Conservation (phyloP, 1,284 basidiomycete genomes). For the Trichosporon sp. region DNA sequence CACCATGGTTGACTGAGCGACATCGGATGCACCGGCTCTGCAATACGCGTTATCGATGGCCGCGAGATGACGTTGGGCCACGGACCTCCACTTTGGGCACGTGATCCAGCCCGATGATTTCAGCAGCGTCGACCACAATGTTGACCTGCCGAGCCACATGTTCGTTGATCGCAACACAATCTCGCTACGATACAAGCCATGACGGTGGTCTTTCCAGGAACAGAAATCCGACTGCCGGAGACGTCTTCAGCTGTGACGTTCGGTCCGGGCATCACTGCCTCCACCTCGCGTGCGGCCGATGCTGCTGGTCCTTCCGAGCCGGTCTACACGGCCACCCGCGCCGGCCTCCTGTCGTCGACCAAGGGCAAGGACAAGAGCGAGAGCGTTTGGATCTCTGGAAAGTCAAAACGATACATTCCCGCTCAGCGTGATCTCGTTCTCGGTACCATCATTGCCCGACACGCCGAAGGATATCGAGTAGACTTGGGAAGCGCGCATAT, state of each 20-base stretch:
- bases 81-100: neutral
- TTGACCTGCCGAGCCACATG: neutral
- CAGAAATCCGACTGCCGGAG: slow-evolving; percentile 30
- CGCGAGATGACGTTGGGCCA: neutral
- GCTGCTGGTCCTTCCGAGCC: neutral
- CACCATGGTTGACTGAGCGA: slow-evolving; percentile 16
- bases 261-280: slow-evolving; percentile 39
- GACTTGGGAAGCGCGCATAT: slow-evolving; percentile 51
- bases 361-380: slow-evolving; percentile 26
- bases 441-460: slow-evolving; percentile 50
- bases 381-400: slow-evolving; percentile 42
- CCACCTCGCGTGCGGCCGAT: slow-evolving; percentile 14
- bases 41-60: neutral
- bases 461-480: slow-evolving; percentile 52
- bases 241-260: slow-evolving; percentile 31
- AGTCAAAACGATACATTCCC: slow-evolving; percentile 49
- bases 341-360: slow-evolving; percentile 33
- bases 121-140: neutral
- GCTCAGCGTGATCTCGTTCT: slow-evolving; percentile 50
- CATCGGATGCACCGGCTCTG: neutral
- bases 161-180: neutral
- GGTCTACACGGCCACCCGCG: slow-evolving; percentile 32
- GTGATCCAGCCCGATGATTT: neutral
- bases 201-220: slow-evolving; percentile 44
- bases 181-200: neutral